Evolutionary conservation across 352 stramenopile species (phyloP).

Genomic region (Blastocystis sp.): DNA sequence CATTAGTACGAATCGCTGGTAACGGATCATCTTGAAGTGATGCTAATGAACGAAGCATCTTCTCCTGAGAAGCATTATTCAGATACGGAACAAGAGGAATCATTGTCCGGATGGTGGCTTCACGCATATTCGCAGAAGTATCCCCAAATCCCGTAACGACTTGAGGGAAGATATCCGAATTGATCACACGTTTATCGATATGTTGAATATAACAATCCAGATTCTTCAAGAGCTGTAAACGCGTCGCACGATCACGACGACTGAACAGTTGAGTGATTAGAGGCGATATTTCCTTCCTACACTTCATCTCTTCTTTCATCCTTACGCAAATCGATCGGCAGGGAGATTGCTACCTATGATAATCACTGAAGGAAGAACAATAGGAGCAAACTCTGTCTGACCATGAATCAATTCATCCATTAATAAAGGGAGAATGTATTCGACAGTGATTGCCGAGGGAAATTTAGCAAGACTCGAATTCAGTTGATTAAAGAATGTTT

Average conservation of each 20-base stretch:
- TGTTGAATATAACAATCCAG: conserved; percentile 63
- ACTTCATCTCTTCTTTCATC: neutral
- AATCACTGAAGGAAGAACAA: conserved; percentile 53
- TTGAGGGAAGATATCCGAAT: conserved; percentile 54
- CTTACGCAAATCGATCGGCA: conserved; percentile 33
- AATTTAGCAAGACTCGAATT: conserved; percentile 41
- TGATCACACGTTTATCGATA: conserved; percentile 46
- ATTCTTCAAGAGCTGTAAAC: conserved; percentile 62
- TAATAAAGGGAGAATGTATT: conserved; percentile 61
- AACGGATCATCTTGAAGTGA: conserved; percentile 57
- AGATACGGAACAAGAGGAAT: conserved; percentile 28
- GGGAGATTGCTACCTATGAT: conserved; percentile 42
- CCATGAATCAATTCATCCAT: conserved; percentile 66
- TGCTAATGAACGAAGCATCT: conserved; percentile 22
- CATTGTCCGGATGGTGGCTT: conserved; percentile 63
- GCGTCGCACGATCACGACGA: conserved; percentile 54
- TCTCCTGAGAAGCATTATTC: conserved; percentile 7
- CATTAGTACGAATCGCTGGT: conserved; percentile 52
- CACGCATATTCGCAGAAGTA: conserved; percentile 55
- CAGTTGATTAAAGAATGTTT: conserved; percentile 61
- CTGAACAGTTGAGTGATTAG: conserved; percentile 55
- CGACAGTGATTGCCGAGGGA: conserved; percentile 47
- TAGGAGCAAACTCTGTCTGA: conserved; percentile 51
- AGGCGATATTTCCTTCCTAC: conserved; percentile 53
- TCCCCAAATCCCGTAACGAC: conserved; percentile 34